Evolutionary conservation across 495 filamentous ascomycete species (phyloP).

Genomic region (Trichoderma asperelloides): DNA sequence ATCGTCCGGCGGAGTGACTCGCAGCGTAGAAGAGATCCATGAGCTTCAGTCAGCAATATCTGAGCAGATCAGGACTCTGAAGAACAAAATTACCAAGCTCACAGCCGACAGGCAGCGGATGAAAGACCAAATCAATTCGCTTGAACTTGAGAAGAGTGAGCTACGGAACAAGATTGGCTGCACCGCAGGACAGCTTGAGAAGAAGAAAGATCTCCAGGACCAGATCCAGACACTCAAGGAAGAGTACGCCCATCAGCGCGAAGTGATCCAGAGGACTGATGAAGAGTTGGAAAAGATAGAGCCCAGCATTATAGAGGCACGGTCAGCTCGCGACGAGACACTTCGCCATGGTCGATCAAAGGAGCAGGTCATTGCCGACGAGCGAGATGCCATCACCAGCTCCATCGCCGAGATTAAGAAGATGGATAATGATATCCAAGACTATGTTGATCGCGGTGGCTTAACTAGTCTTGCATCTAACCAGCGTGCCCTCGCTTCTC

Average conservation of each 20-base stretch:
- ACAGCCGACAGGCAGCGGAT: conserved; percentile 60
- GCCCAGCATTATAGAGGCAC: conserved; percentile 66
- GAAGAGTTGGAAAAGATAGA: conserved; percentile 57
- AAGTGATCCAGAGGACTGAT: conserved; percentile 56
- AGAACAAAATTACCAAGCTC: conserved; percentile 53
- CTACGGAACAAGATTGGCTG: conserved; percentile 58
- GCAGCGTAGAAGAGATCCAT: conserved; percentile 76
- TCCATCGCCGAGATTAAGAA: conserved; percentile 68
- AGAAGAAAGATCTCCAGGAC: conserved; percentile 55
- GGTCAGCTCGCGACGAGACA: conserved; percentile 64
- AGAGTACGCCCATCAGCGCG: conserved; percentile 56
- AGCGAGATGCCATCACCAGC: conserved; percentile 58
- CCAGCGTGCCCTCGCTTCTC: conserved; percentile 55
- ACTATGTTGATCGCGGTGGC: conserved; percentile 71
- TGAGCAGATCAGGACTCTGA: conserved; percentile 57
- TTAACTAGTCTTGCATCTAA: conserved; percentile 59
- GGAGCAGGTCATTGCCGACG: conserved; percentile 65
- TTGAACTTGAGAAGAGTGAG: conserved; percentile 67
- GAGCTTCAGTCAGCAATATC: conserved; percentile 56
- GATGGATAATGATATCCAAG: conserved; percentile 67
- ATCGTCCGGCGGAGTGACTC: conserved; percentile 49
- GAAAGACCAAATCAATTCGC: conserved; percentile 51
- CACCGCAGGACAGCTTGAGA: conserved; percentile 65
- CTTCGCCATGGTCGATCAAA: conserved; percentile 59
- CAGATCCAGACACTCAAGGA: conserved; percentile 66